Base-by-base conservation (phyloP, 192 early-diverging fungal species). In the Dimargaris cristalligena region DNA sequence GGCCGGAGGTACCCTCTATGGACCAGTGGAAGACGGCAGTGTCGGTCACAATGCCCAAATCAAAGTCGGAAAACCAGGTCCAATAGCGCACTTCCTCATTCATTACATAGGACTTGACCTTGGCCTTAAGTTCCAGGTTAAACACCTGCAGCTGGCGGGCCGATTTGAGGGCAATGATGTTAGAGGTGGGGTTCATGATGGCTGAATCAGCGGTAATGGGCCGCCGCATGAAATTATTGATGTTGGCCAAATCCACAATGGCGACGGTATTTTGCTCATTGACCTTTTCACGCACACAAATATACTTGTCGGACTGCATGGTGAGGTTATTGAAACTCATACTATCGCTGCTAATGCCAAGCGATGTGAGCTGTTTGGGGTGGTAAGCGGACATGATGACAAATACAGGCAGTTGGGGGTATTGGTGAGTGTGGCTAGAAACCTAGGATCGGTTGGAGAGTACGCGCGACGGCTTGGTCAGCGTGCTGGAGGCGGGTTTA, bases 301-400 rank as follows among this genome's bases (percentile, higher is more conserved):
- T 95, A 72, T 89, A 98, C 63, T 91, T 87, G 73, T 98, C 93
- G 10, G 92, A 95, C 70, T 98, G 91, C 74, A 98, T 85, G 56
- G 95, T 98, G 59, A 98, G 78, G 20, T 89, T 95, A 70, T 92
- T 94, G 76, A 98, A 98, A 61, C 90, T 86, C 67, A 98, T 98
- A 67, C 82, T 90, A 35, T 85, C 84, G 34, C 83, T 76, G 73
- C 92, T 92, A 67, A 98, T 85, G 58, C 90, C 90, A 64, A 95
- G 69, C 60, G 80, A 78, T 64, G 80, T 83, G 67, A 97, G 88
- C 94, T 98, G 76, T 47, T 48, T 29, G 31, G 23, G 46, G 50
- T 35, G 41, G 13, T 18, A 14, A 22, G 34, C 44, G 56, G 29
- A 33, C 49, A 32, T 30, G 56, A 35, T 13, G 45, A 31, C 34